Base-by-base conservation (phyloP, 192 early-diverging fungal species). In the Entomortierella beljakovae region DNA sequence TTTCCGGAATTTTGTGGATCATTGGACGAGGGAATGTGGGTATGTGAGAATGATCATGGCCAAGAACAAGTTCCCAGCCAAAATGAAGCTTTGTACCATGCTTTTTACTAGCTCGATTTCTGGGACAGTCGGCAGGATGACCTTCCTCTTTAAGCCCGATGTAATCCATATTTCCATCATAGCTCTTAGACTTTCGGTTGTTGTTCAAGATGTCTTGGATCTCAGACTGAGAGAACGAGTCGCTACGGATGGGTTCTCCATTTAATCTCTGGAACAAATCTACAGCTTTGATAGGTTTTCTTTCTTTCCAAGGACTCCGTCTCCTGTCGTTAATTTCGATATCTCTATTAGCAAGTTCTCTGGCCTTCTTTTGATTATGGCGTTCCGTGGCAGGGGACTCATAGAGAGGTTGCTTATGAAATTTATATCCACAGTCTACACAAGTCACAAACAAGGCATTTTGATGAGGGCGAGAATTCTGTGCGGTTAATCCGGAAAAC, bases 91-190 rank as follows among this genome's bases (percentile, higher is more conserved):
- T 73, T 9, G 38, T 71, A 13, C 31, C 37, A 3, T 25, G 22
- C 28, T 13, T 16, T 9, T 28, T 37, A 6, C 40, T 33, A 9
- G 10, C 2, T 13, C 40, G 42, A 20, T 48, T 43, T 3, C 32
- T 37, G 2, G 31, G 57, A 56, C 60, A 57, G 2, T 57, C 25
- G 5, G 26, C 20, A 3, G 16, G 18, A 46, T 73, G 61, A 1
- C 43, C 56, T 22, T 73, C 62, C 46, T 73, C 56, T 34, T 73
- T 73, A 13, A 65, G 9, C 0, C 70, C 62, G 35, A 73, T 33
- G 28, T 64, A 40, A n/a, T 73, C 70, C 33, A 73, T 9, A 28
- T 73, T 73, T 2, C 70, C 70, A 35, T 73, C 70, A 37, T 60
- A 73, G 2, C 9, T 16, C 20, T n/a, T 16, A 0, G 13, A 22